These are phyloP conservation scores for Pueraria montana DNA, from an alignment of 306 rosid species.

Conservation along the genomic window DNA sequence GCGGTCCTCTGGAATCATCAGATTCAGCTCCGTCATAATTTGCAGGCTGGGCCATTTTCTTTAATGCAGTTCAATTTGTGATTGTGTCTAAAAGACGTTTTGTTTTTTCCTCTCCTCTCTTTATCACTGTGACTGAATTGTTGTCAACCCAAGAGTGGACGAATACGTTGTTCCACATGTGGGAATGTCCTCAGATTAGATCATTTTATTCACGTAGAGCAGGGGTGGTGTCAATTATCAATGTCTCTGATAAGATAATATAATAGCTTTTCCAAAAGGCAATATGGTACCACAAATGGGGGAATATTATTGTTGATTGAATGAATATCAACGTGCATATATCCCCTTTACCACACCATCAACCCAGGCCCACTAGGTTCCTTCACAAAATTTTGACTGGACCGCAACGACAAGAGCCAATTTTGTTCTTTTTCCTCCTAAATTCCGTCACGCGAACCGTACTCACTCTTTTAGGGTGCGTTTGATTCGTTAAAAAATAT, in stretches of 20 bases:
- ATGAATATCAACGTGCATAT: neutral
- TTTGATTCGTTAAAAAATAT: too few relatives aligned
- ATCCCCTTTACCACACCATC: neutral
- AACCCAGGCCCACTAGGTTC: neutral
- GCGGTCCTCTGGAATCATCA: neutral
- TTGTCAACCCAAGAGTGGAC: neutral
- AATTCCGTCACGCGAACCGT: too few relatives aligned
- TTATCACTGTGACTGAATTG: neutral
- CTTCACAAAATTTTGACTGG: neutral
- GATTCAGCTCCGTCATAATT: neutral
- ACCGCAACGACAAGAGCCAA: too few relatives aligned
- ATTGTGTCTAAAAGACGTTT: neutral
- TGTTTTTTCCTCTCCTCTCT: neutral
- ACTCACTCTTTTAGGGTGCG: too few relatives aligned
- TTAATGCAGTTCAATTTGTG: neutral
- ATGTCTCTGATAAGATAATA: neutral
- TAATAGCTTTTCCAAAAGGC: neutral
- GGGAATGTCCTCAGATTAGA: too few relatives aligned
- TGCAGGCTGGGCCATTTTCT: neutral
- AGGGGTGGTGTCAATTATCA: neutral
- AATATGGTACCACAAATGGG: conserved; percentile 4
- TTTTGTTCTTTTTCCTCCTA: neutral
- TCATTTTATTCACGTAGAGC: too few relatives aligned
- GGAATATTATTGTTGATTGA: neutral
- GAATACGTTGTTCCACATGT: neutral